Base-by-base conservation (phyloP, 345 rosid genomes). In the Corymbia maculata region DNA sequence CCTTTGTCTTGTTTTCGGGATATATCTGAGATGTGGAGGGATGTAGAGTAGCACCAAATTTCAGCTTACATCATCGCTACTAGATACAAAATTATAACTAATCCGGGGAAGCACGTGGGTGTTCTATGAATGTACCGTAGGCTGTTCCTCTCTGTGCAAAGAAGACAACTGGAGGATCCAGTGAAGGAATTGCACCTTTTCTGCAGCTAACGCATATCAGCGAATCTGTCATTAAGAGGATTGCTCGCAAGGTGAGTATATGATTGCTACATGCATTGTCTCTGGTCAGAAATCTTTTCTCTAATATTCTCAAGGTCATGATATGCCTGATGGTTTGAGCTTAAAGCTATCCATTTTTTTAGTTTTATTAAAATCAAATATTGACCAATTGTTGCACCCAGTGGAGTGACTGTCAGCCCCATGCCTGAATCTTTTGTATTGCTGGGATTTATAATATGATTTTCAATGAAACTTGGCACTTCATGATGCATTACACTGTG, bases 111-210 rank as follows among this genome's bases (percentile, higher is more conserved):
- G 82, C 82, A 2, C 19, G 82, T 19, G 82, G 49, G 14, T 75
- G 82, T 75, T 75, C 42, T 42, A 75, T 75, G 49, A 75, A 75
- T 42, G 82, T 75, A 70, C 28, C 88, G 88, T 94, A 97, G 99
- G 99, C 99, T 89, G 98, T 98, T 94, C 99, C 99, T 89, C 97
- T 98, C 85, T 95, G 98, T 94, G 95, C 98, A 49, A 95, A 97
- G 93, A 98, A 98, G 93, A 75, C 97, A 61, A 94, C 94, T 24
- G 98, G 99, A 85, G 99, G 97, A 91, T 94, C 97, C 82, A 42
- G 96, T 44, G 98, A 98, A 92, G 98, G 99, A 87, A 91, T 90
- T 92, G 98, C 99, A 70, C 96, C 99, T 79, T 98, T 98, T 91
- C 90, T 98, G 90, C 99, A 97, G 96, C 95, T 98, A 84, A 99